Evolutionary conservation across 2,329 filamentous ascomycete species (phyloP).

Genomic region (Cladophialophora immunda): DNA sequence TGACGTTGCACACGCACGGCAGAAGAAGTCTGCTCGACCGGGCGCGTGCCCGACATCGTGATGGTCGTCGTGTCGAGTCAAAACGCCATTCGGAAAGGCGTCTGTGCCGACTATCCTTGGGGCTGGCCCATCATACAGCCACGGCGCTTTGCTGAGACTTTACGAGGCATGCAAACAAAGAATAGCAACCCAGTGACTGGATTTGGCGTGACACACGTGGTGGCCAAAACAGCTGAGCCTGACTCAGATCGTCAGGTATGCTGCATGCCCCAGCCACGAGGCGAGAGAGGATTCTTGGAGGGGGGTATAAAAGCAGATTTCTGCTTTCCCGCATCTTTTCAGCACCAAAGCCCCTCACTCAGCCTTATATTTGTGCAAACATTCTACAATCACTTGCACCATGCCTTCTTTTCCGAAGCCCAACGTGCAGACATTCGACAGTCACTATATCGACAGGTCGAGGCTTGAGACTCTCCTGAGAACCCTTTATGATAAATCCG

Average conservation of each 20-base stretch:
- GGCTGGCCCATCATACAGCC: not conserved
- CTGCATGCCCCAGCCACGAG: too few species aligned
- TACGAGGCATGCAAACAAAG: not conserved
- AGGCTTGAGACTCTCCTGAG: constrained; percentile 11
- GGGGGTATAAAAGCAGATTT: too few species aligned
- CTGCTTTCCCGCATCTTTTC: not conserved
- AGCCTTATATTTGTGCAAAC: not conserved
- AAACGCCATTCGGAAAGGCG: too few species aligned
- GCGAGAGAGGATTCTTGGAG: too few species aligned
- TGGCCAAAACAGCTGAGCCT: not conserved
- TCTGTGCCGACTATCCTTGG: too few species aligned
- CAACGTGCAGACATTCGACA: constrained; percentile 1
- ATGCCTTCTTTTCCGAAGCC: too few species aligned
- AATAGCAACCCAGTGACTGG: too few species aligned
- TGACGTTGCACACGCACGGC: too few species aligned
- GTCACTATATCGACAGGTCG: constrained; percentile 8
- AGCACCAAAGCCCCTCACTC: not conserved
- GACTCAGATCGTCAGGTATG: too few species aligned
- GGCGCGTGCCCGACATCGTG: too few species aligned
- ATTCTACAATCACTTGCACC: not conserved
- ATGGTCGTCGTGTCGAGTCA: too few species aligned
- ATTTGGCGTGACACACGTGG: not conserved
- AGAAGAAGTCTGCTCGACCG: too few species aligned
- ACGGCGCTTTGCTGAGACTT: not conserved
- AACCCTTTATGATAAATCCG: not conserved